Base-by-base conservation (phyloP, 495 filamentous ascomycete species). In the Neurospora tetrasperma region DNA sequence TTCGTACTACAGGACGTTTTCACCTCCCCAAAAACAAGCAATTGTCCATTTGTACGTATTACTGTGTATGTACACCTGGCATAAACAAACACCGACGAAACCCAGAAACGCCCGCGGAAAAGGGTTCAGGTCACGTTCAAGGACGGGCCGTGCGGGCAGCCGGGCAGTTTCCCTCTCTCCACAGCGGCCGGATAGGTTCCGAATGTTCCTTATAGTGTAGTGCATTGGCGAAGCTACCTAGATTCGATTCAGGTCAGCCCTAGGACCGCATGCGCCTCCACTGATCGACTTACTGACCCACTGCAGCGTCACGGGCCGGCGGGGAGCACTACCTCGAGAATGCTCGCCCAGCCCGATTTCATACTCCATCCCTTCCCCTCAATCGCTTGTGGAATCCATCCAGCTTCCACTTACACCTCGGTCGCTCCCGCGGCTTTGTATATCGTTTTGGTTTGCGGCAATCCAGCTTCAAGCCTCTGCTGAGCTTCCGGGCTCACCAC, bases 401-500 rank as follows among this genome's bases (percentile, higher is more conserved):
- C 70, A 43, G 42, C 70, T 54, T 46, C 9, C 42, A 35, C 70
- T 10, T 18, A 43, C 14, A 41, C 44, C 71, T 70, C 72, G 71
- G 46, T 43, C 66, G 41, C 73, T 69, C 71, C 75, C 35, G 62
- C 71, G 39, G 69, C 18, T 40, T 40, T 42, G 46, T 73, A 35
- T 42, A 9, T 38, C 27, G 0, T 16, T 66, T 38, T 38, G 54
- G 27, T 38, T 66, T 27, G 54, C 54, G 5, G 54, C 27, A 16
- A 35, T 12, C 27, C 54, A 66, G 18, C 23, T 35, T 35, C 54
- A 14, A 14, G 54, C 54, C 54, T 62, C 54, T 62, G 23, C 5
- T 62, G 54, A 62, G 54, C 54, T 35, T 35, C 14, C 16, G 70
- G 42, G 71, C 40, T 75, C 70, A 54, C 72, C 75, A 71, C 71